Evolutionary conservation across 192 early-diverging fungal species (phyloP), one percentile per base, ranked within the genome.

Genomic region (Kickxella alabastrina): DNA sequence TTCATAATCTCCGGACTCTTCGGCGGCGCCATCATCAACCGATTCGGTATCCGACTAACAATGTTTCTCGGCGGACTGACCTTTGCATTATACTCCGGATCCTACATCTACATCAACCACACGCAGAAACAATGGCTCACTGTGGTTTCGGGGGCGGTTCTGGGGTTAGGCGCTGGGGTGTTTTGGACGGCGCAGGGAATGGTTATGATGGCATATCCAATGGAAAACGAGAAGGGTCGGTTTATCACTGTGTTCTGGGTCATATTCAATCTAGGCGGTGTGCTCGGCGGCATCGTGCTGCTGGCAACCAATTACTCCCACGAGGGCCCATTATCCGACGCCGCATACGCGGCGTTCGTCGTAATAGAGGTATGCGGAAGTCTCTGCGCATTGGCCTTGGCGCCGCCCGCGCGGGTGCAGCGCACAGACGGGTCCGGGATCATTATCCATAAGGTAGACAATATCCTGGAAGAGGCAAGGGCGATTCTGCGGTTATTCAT

Each of bases 231-330:
- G 49, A 91, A 91, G 79, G 89, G 89, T 29, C 83, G 80, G 50
- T 88, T 75, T 57, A 88, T 93, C 28, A 77, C 81, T 31, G 80
- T 85, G 34, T 93, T 93, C 77, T 91, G 88, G 87, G 79, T 83
- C 43, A 82, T 89, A 19, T 92, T 90, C 78, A 73, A 73, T 28
- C 62, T 82, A 43, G 90, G 88, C 50, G 88, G 81, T 32, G 80
- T 88, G 34, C 36, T 93, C 31, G 89, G 90, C 67, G 81, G 82
- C 32, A 73, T 80, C 43, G 80, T 93, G 61, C 79, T 85, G 49
- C 82, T 90, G 45, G 82, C 82, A 80, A 78, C 86, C 62, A 78
- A 86, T 37, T 88, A 88, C 65, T 84, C 84, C 25, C 61, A 59
- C 24, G 85, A 86, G 53, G 50, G 67, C 28, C 50, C 72, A 8